phyloP scores from a whole-genome alignment of 2,329 filamentous ascomycete species.

The Hyphodiscus sp. region DNA sequence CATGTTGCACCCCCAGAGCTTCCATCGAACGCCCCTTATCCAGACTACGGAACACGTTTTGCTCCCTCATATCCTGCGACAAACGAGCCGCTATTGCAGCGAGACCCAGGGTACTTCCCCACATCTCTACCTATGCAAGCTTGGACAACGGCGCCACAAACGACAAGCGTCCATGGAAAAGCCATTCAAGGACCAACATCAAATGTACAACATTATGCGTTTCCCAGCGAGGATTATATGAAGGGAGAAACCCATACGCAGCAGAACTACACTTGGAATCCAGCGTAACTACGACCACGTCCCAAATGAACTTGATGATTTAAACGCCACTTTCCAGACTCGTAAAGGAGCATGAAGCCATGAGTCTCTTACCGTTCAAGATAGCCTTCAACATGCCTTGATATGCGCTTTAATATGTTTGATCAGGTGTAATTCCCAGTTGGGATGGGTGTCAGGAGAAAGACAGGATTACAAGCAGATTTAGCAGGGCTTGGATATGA shows the following conservation, averaged over 20 bases:
- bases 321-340: not conserved
- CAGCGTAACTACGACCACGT: conserved; percentile 6
- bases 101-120: conserved; percentile 22
- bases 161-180: conserved; percentile 17
- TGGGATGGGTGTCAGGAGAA: not conserved
- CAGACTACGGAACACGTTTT: conserved; percentile 21
- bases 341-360: not conserved
- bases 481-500: not conserved
- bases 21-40: conserved; percentile 15
- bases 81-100: conserved; percentile 14
- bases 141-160: conserved; percentile 23
- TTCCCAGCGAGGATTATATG: conserved; percentile 16
- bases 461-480: not conserved
- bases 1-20: conserved; percentile 24
- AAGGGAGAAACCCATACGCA: conserved; percentile 20
- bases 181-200: conserved; percentile 8
- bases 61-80: conserved; percentile 16
- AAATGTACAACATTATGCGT: conserved; percentile 22
- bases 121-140: conserved; percentile 15
- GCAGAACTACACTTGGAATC: conserved; percentile 26
- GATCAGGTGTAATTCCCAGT: not conserved
- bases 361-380: not conserved
- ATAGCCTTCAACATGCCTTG: not conserved
- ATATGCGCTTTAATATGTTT: not conserved
- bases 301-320: not conserved